Conservation (phyloP, 306 rosid genomes). For the Quercus cerris region DNA sequence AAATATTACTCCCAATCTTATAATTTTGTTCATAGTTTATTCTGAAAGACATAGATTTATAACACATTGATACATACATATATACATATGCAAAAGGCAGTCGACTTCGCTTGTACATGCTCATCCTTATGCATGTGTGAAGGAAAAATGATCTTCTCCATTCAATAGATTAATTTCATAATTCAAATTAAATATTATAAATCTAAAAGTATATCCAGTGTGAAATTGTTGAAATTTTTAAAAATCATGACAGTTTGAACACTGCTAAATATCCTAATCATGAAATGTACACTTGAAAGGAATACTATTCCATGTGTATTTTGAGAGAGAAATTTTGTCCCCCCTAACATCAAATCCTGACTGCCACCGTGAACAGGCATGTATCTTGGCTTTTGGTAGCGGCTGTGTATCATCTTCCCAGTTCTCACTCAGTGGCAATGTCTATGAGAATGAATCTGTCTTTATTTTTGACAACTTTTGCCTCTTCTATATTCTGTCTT, state of each 20-base stretch:
- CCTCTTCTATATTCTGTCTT: constrained; percentile 78
- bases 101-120: no score
- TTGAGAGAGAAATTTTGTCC: no score
- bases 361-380: constrained; percentile 42
- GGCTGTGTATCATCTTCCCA: constrained; percentile 90
- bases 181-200: neutral
- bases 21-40: neutral
- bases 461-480: constrained; percentile 66
- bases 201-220: accelerated
- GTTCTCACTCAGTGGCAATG: constrained; percentile 92
- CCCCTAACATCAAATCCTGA: no score
- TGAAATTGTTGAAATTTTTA: accelerated
- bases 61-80: no score
- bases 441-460: constrained; percentile 90
- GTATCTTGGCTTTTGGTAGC: constrained; percentile 83
- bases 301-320: no score
- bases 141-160: no score
- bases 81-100: no score
- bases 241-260: accelerated
- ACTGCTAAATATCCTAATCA: no score
- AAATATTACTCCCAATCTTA: constrained; percentile 1
- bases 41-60: no score
- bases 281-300: no score
- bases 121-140: accelerated
- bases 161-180: no score